phyloP scores from a whole-genome alignment of 2,329 filamentous ascomycete species.

The Gyromitra esculenta region DNA sequence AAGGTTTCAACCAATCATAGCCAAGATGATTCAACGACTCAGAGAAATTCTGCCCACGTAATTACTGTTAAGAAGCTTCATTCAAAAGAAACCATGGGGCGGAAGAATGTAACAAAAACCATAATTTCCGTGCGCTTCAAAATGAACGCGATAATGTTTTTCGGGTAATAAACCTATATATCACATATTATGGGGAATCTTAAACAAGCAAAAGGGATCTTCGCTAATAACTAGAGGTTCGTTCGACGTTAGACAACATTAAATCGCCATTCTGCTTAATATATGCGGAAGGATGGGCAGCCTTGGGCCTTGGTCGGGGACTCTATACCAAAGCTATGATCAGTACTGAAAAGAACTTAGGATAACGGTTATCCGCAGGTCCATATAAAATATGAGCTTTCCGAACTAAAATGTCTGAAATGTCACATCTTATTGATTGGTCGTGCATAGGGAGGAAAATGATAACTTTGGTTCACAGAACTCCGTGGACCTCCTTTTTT shows the following conservation, averaged over 20 bases:
- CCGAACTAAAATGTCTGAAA: slow-evolving; percentile 14
- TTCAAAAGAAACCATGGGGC: slow-evolving; percentile 20
- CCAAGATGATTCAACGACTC: not conserved
- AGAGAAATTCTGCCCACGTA: slow-evolving; percentile 3
- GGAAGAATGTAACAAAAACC: slow-evolving; percentile 5
- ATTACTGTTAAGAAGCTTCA: slow-evolving; percentile 11
- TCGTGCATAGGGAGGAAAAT: slow-evolving; percentile 8
- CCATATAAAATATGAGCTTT: slow-evolving; percentile 24
- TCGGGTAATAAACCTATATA: slow-evolving; percentile 36
- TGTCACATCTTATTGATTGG: slow-evolving; percentile 25
- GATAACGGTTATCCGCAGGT: slow-evolving; percentile 41
- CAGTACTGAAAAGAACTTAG: slow-evolving; percentile 24
- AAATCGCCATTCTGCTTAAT: slow-evolving; percentile 28
- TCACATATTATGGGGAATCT: slow-evolving; percentile 25
- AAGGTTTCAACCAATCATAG: slow-evolving; percentile 5
- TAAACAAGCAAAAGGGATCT: slow-evolving; percentile 20
- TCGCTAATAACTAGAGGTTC: slow-evolving; percentile 10
- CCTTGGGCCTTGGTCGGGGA: slow-evolving; percentile 16
- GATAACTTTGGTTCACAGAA: slow-evolving; percentile 17
- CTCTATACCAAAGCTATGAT: slow-evolving; percentile 33
- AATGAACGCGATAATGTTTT: slow-evolving; percentile 24
- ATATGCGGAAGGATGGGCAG: slow-evolving; percentile 12
- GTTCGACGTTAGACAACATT: slow-evolving; percentile 25
- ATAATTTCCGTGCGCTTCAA: slow-evolving; percentile 16
- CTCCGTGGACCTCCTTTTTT: slow-evolving; percentile 11